Percentiles rank a stretch among this genome's conserved stretches.
Conservation (phyloP, 176 grass and related monocot genomes). For the Oryza australiensis region DNA sequence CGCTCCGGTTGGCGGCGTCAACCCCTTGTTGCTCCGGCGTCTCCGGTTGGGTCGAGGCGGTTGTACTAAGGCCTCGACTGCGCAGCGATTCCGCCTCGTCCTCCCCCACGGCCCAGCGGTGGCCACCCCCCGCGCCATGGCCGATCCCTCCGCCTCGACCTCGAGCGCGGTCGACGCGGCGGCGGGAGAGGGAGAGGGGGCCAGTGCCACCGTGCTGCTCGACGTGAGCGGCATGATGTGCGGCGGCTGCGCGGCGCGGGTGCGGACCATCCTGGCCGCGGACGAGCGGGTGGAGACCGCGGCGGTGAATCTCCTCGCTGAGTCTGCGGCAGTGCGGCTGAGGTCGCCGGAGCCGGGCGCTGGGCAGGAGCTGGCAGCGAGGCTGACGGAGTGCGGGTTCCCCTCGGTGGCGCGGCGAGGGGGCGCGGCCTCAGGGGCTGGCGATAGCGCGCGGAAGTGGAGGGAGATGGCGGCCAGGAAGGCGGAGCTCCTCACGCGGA, state of each 20-base stretch:
- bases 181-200: neutral
- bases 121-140: slow-evolving; percentile 11
- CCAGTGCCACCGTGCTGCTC: slow-evolving; percentile 56
- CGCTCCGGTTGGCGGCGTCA: neutral
- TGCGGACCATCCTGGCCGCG: slow-evolving; percentile 67
- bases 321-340: slow-evolving; percentile 80
- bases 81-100: neutral
- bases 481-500: slow-evolving; percentile 69
- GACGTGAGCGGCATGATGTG: slow-evolving; percentile 98
- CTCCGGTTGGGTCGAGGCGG: slow-evolving; percentile 34
- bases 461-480: slow-evolving; percentile 87
- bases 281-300: slow-evolving; percentile 73
- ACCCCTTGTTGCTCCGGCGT: neutral
- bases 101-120: neutral
- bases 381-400: slow-evolving; percentile 79
- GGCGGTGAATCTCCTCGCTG: slow-evolving; percentile 83
- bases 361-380: slow-evolving; percentile 65
- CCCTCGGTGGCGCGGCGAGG: slow-evolving; percentile 51
- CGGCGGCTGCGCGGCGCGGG: slow-evolving; percentile 84
- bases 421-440: slow-evolving; percentile 45
- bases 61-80: neutral
- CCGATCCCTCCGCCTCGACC: slow-evolving; percentile 44
- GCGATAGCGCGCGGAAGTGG: slow-evolving; percentile 86
- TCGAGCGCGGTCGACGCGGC: slow-evolving; percentile 35
- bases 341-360: slow-evolving; percentile 34